Evolutionary conservation across 495 filamentous ascomycete species (phyloP), one percentile per base, ranked within the genome.

Genomic region (Talaromyces proteolyticus): DNA sequence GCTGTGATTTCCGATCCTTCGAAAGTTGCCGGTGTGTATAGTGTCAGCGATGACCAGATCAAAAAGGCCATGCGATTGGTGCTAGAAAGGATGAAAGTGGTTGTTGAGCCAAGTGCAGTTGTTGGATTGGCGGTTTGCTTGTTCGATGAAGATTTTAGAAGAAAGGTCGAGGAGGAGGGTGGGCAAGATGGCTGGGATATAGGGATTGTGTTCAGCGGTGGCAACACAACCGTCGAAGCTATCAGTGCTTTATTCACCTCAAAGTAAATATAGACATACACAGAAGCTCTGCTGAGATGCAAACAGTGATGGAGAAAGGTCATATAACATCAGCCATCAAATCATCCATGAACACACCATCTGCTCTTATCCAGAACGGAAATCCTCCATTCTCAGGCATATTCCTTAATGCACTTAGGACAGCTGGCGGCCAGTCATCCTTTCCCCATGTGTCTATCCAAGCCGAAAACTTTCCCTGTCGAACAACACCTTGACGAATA

Each of bases 71-170:
- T 97, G 80, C 67, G 73, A 52, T 61, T 96, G 57, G 87, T 92
- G 24, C 63, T 92, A 60, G 92, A 98, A 76, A 68, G 91, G 51
- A 83, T 95, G 79, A 97, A 97, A 80, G 69, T 95, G 39, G 78
- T 96, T 39, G 79, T 96, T 20, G 93, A 98, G 73, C 93, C 93
- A 42, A 91, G 87, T 64, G 80, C 91, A 3, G 89, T 85, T 3
- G 91, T 98, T 18, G 83, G 84, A 12, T 65, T 98, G 55, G 93
- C 93, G 4, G 86, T 86, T 4, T 85, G 82, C 50, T 64, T 98
- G 57, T 96, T 79, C 57, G 83, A 93, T 62, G 89, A 95, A 63
- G 87, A 88, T 21, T 96, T 95, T 57, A 72, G 89, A 53, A 64
- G 59, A 18, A 54, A 82, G 60, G 86, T 89, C 26, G 82, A 90